Conservation (phyloP, 495 filamentous ascomycete genomes). For the Polyplosphaeria fusca region DNA sequence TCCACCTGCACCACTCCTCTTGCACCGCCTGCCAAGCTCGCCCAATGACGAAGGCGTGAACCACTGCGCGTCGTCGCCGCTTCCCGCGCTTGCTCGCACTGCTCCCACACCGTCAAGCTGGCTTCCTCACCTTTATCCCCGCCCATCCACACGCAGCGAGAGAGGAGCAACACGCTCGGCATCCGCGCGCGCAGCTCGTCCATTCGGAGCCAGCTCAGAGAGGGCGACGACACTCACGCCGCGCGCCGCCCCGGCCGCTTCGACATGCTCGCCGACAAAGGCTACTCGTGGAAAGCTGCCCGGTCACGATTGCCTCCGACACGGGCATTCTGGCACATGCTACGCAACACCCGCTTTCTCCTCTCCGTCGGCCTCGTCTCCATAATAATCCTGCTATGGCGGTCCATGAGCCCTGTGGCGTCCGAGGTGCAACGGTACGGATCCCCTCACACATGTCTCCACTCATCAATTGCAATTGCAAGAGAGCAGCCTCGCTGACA, state of each 20-base stretch:
- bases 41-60: not conserved
- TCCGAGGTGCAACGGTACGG: slow-evolving; percentile 90
- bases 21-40: no score
- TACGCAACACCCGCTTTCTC: slow-evolving; percentile 77
- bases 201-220: slow-evolving; percentile 18
- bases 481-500: slow-evolving; percentile 18
- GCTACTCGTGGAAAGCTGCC: slow-evolving; percentile 89
- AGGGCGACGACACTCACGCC: slow-evolving; percentile 14
- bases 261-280: slow-evolving; percentile 76
- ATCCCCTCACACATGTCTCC: not conserved
- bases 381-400: slow-evolving; percentile 82
- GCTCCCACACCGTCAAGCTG: slow-evolving; percentile 14
- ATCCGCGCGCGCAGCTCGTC: slow-evolving; percentile 20
- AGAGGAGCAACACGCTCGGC: slow-evolving; percentile 19
- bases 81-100: not conserved
- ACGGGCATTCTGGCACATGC: slow-evolving; percentile 70
- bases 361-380: slow-evolving; percentile 69
- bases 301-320: slow-evolving; percentile 76
- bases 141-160: slow-evolving; percentile 25
- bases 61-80: not conserved
- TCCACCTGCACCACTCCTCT: no score
- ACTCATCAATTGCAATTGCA: not conserved
- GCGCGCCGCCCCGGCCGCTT: slow-evolving; percentile 4
- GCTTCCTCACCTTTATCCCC: slow-evolving; percentile 11
- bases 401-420: slow-evolving; percentile 75